Conservation (phyloP, 2,329 filamentous ascomycete genomes). For the Trichoderma sp. region DNA sequence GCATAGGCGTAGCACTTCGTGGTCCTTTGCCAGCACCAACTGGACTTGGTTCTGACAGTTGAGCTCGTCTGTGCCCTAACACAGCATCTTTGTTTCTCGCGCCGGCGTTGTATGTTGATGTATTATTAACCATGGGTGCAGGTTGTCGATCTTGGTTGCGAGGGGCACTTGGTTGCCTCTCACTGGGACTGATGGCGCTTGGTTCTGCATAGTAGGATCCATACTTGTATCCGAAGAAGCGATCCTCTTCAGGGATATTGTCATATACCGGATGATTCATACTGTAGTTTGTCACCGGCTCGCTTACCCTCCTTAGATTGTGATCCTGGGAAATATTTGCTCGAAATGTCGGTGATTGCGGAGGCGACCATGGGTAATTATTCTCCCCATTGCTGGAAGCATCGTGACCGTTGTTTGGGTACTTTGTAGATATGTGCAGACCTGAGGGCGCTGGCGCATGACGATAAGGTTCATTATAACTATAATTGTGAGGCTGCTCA, state of each 20-base stretch:
- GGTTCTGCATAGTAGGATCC: neutral
- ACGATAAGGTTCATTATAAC: neutral
- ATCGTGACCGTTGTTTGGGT: neutral
- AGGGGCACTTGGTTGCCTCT: neutral
- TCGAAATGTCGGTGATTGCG: neutral
- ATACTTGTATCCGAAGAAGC: neutral
- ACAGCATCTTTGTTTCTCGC: neutral
- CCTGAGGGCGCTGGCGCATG: neutral
- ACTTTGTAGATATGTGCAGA: neutral
- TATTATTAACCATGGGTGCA: neutral
- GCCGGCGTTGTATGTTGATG: neutral
- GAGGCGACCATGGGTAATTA: neutral
- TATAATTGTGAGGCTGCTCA: neutral
- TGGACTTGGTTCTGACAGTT: neutral
- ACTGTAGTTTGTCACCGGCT: neutral
- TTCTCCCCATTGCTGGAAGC: neutral
- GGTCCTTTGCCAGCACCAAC: neutral
- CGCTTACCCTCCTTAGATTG: neutral
- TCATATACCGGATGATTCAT: neutral
- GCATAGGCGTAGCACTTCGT: neutral
- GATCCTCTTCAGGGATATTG: neutral
- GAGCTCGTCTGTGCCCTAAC: neutral
- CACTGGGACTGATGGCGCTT: neutral
- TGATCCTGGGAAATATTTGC: neutral
- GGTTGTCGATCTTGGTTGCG: neutral